Conservation (phyloP, 306 rosid genomes). For the Astragalus glycyphyllos region DNA sequence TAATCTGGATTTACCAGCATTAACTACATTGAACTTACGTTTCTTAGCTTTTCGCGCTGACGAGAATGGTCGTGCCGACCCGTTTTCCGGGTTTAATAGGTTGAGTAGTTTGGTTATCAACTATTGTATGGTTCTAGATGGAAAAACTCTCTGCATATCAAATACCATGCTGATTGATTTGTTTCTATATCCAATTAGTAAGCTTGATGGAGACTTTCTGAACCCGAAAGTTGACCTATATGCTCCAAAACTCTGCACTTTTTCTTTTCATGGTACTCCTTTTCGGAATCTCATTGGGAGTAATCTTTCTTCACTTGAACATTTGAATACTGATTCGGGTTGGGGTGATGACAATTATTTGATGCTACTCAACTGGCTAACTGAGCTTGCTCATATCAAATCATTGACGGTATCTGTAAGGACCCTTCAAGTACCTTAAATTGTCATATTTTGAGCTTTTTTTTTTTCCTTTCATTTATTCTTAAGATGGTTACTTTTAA, state of each 20-base stretch:
- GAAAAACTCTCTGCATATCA: neutral
- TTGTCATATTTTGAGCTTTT: too few relatives aligned
- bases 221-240: neutral
- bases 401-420: too few relatives aligned
- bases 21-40: too few relatives aligned
- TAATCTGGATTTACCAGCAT: too few relatives aligned
- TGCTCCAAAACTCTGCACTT: conserved; percentile 1
- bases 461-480: too few relatives aligned
- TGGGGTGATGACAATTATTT: neutral
- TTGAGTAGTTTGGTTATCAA: conserved; percentile 7
- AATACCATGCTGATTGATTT: neutral
- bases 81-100: neutral
- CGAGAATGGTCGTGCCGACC: neutral
- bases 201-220: too few relatives aligned
- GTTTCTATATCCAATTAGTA: neutral
- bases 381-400: too few relatives aligned
- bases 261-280: neutral
- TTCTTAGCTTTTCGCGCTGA: too few relatives aligned
- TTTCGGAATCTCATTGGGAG: neutral
- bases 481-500: too few relatives aligned
- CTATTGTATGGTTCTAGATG: neutral
- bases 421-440: too few relatives aligned
- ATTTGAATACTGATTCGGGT: neutral
- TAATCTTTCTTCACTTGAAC: conserved; percentile 20
- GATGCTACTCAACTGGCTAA: too few relatives aligned